Evolutionary conservation across 306 rosid genomes (phyloP), one percentile per base, ranked within the genome.

Genomic region (Pachyrhizus erosus): DNA sequence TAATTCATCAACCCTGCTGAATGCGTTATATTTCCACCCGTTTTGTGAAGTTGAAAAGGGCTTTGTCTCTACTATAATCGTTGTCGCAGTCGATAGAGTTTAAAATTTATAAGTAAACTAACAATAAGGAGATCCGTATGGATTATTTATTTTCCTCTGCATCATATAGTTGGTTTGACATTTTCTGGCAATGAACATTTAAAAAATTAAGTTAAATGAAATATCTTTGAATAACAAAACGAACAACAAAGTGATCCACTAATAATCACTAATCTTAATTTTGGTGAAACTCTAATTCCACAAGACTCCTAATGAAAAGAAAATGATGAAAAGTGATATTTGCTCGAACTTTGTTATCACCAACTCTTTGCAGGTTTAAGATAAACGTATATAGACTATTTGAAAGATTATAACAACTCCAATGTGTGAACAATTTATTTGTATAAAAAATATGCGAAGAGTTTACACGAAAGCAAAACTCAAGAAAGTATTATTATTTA

Each of bases 251-350:
- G 14, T 6, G 55, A 62, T 17, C 20, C 20, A 48, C 26, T 51
- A 27, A 66, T 9, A n/a, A 27, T 15, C 26, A 31, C 65, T 40
- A n/a, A 24, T 61, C 58, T 39, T 34, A 61, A 9, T 79, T 84
- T 57, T 13, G 77, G 78, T 34, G 34, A 57, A 79, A 43, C 20
- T 52, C 77, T 23, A 84, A 37, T 6, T 42, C 54, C 77, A 57
- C 71, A 26, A 60, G 49, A 21, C 23, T 43, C 58, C 4, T 18
- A 12, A 54, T 26, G 1, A 8, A 26, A 68, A 43, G 3, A 58
- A 9, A 10, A 23, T 4, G 5, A 27, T 29, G 20, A 7, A 27
- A 15, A 48, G 8, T 17, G 45, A 76, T 45, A 76, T 42, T 58
- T 64, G 43, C 24, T 76, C 29, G 26, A 76, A 76, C 29, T 61